Conservation (phyloP, 805 yeast species). For the Tetrapisispora fleetii region DNA sequence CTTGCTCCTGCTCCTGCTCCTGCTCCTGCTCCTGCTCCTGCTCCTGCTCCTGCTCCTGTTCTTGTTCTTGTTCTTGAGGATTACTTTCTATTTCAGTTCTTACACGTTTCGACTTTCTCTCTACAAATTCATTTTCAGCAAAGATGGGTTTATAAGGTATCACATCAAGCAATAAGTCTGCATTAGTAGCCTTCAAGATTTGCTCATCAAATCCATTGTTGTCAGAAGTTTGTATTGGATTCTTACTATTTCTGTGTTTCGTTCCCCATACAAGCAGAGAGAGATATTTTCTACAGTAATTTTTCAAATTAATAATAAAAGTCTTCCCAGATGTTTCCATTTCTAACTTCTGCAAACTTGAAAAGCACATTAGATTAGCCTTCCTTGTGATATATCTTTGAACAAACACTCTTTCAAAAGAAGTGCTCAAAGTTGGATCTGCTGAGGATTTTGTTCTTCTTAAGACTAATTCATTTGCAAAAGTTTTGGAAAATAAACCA, state of each 20-base stretch:
- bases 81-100: not conserved
- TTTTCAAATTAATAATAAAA: conserved; percentile 69
- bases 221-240: conserved; percentile 11
- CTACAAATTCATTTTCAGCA: not conserved
- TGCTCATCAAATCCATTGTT: not conserved
- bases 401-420: conserved; percentile 73
- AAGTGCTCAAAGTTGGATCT: conserved; percentile 36
- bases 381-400: conserved; percentile 63
- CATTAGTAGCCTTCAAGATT: conserved; percentile 1
- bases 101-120: not conserved
- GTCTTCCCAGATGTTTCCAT: conserved; percentile 77
- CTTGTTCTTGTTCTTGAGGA: not conserved
- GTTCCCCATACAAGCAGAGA: conserved; percentile 66
- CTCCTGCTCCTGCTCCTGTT: no score
- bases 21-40: no score
- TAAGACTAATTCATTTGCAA: conserved; percentile 35
- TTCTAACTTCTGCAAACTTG: conserved; percentile 43
- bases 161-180: not conserved
- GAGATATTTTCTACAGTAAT: conserved; percentile 65
- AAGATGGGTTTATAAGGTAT: not conserved
- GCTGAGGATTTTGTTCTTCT: conserved; percentile 6
- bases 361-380: conserved; percentile 42
- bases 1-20: no score
- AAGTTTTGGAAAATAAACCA: conserved; percentile 60
- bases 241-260: conserved; percentile 29